Conservation (phyloP, 2,329 filamentous ascomycete species). For the Colletotrichum tamarilloi region DNA sequence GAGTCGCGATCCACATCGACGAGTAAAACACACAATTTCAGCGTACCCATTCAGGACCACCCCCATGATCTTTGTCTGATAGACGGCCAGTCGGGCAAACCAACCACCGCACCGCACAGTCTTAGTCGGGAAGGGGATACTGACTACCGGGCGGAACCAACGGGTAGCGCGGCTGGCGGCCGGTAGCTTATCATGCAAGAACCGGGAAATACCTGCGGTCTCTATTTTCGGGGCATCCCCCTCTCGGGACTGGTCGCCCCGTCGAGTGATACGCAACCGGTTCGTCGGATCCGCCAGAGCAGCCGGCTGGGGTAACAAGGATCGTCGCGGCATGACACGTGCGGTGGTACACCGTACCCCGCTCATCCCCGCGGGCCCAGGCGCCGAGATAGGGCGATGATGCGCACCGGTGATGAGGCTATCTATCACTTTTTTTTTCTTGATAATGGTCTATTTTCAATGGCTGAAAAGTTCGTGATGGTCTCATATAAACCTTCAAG, state of each 20-base stretch:
- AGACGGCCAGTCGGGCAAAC: background rate
- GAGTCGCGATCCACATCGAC: too few species aligned
- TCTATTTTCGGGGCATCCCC: background rate
- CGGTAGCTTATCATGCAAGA: constrained; percentile 4
- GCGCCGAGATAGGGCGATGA: constrained; percentile 8
- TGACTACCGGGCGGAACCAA: background rate
- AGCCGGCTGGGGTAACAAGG: constrained; percentile 14
- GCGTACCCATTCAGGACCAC: too few species aligned
- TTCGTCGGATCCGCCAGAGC: background rate
- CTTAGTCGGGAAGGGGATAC: background rate
- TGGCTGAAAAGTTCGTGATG: background rate
- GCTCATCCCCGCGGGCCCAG: constrained; percentile 5
- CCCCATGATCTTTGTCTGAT: too few species aligned
- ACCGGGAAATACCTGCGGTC: background rate
- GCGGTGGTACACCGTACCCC: constrained; percentile 4
- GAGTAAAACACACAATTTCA: too few species aligned
- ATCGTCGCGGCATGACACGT: background rate
- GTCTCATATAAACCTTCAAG: background rate
- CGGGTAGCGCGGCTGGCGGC: background rate
- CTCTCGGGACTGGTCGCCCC: background rate
- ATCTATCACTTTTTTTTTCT: background rate
- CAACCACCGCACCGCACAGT: background rate
- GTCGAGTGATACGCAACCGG: constrained; percentile 9
- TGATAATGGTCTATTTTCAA: too few species aligned
- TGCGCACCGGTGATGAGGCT: background rate